Evolutionary conservation across 306 rosid genomes (phyloP), one percentile per base, ranked within the genome.

Genomic region (Prunus persica): DNA sequence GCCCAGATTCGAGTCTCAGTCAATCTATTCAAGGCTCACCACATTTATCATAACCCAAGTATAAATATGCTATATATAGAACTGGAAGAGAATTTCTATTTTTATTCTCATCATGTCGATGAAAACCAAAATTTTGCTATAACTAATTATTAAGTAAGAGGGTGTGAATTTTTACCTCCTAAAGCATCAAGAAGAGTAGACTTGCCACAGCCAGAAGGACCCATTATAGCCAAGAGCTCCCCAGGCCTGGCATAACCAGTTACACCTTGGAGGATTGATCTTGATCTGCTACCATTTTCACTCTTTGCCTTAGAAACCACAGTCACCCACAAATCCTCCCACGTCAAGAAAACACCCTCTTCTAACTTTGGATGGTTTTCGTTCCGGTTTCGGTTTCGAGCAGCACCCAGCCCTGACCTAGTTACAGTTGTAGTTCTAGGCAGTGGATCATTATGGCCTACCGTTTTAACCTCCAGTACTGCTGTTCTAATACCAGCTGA

Each of bases 151-250:
- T 25, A 25, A 25, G 38, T 5, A 32, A 32, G 34, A 25, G 32
- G 34, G 15, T 24, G 15, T 25, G 2, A 49, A 12, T 15, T 14
- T 5, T 62, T 6, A 91, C 96, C 96, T 78, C 90, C 88, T 78
- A 89, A 68, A 52, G 89, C 80, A 76, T 89, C 96, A 80, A 91
- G 96, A 80, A 89, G 88, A 56, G 96, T 91, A 67, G 96, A 87
- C 78, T 91, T 91, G 71, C 96, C 96, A 76, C 78, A 87, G 11
- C 96, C 96, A n/a, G 93, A 91, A 75, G 96, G 96, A 12, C 92
- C 96, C 92, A 89, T 89, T 56, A 91, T 74, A 58, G 93, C 93
- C 67, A 89, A 69, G 45, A 87, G 79, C 70, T 88, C 76, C 18
- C 89, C 96, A 1, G 96, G 96, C 57, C 66, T 69, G 0, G 90